phyloP scores from a whole-genome alignment of 1,139 yeast species.

The Debaryomyces psychrophilus region DNA sequence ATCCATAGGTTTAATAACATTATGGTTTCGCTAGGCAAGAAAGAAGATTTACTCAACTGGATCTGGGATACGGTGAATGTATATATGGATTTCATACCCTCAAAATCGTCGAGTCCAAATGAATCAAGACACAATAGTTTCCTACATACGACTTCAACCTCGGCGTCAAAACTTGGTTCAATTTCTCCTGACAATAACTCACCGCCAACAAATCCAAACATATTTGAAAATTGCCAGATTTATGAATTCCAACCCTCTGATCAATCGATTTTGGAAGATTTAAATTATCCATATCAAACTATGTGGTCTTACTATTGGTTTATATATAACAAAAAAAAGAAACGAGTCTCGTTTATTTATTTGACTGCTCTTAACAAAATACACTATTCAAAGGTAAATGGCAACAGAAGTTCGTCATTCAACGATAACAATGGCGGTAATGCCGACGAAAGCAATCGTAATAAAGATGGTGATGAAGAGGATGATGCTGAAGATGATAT shows the following conservation, averaged over 20 bases:
- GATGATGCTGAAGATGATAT: constrained; percentile 29
- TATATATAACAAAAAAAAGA: constrained; percentile 85
- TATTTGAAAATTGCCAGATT: constrained; percentile 63
- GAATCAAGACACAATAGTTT: constrained; percentile 32
- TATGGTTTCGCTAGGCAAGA: constrained; percentile 76
- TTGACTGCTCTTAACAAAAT: constrained; percentile 48
- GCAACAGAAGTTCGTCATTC: constrained; percentile 23
- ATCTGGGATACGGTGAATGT: constrained; percentile 89
- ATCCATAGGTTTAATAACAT: constrained; percentile 78
- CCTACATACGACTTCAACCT: constrained; percentile 15
- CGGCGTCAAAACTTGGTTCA: constrained; percentile 11
- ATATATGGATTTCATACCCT: constrained; percentile 70
- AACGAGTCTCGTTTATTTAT: constrained; percentile 86
- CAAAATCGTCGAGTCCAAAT: constrained; percentile 26
- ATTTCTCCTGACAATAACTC: constrained; percentile 17
- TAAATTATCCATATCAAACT: constrained; percentile 68
- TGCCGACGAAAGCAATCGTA: constrained; percentile 24
- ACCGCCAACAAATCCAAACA: constrained; percentile 15
- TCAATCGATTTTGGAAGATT: constrained; percentile 70
- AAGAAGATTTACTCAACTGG: constrained; percentile 54
- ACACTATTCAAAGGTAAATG: constrained; percentile 41
- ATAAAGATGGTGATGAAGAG: constrained; percentile 27
- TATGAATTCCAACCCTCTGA: constrained; percentile 82
- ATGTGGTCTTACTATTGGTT: constrained; percentile 95
- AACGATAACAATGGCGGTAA: constrained; percentile 20